phyloP scores from a whole-genome alignment of 148 eudicot species.

The Amaranthus hypochondriacus region DNA sequence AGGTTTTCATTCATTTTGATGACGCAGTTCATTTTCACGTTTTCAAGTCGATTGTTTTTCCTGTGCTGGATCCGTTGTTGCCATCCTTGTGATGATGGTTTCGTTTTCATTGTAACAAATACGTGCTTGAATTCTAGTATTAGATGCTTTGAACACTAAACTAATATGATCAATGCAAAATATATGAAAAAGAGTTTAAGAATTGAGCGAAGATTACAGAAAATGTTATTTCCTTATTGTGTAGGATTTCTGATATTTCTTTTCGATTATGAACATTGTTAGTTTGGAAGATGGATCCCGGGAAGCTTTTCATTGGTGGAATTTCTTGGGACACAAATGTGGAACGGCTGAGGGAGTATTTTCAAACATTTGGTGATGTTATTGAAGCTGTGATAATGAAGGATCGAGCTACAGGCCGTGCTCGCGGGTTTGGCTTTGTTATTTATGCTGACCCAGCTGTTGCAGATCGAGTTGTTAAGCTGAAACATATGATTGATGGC shows the following conservation, averaged over 20 bases:
- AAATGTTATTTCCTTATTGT: background rate
- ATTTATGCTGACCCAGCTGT: slow-evolving; percentile 78
- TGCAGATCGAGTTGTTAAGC: slow-evolving; percentile 86
- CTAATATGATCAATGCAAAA: no score
- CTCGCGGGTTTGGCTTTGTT: slow-evolving; percentile 98
- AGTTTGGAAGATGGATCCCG: slow-evolving; percentile 82
- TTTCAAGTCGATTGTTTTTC: background rate
- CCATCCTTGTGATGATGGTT: background rate
- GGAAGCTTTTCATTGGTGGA: slow-evolving; percentile 95
- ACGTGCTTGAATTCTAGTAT: background rate
- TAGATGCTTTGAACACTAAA: background rate
- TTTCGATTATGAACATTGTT: slow-evolving; percentile 12
- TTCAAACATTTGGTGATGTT: slow-evolving; percentile 79
- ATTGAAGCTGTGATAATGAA: slow-evolving; percentile 97
- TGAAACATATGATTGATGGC: slow-evolving; percentile 86
- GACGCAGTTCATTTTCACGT: background rate
- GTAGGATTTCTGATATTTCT: background rate
- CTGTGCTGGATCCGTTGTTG: slow-evolving; percentile 16
- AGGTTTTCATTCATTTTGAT: background rate
- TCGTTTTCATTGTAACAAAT: background rate
- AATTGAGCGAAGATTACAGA: background rate
- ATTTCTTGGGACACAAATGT: slow-evolving; percentile 99
- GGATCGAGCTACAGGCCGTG: slow-evolving; percentile 92
- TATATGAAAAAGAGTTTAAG: background rate
- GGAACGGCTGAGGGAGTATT: slow-evolving; percentile 83